Evolutionary conservation across 768 basidiomycete genomes (phyloP).

Genomic region (Rubroboletus pulcherrimus): DNA sequence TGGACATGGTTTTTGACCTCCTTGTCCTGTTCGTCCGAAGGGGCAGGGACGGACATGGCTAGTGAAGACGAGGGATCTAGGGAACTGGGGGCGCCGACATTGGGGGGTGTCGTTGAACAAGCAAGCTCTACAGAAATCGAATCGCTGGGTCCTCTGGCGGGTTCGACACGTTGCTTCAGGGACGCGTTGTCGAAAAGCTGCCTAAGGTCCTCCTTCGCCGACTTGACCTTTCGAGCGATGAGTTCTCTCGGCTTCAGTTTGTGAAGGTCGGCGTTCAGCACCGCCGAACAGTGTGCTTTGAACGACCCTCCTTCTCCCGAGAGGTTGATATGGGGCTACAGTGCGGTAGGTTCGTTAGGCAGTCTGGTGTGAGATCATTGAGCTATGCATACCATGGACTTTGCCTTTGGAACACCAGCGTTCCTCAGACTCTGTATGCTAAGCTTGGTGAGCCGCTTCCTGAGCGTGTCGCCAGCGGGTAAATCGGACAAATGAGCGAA

Average conservation of each 20-base stretch:
- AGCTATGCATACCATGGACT: background rate
- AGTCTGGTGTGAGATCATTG: background rate
- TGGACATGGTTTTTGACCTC: background rate
- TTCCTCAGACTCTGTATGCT: conserved; percentile 2
- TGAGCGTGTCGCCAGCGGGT: conserved; percentile 1
- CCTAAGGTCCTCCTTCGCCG: conserved; percentile 6
- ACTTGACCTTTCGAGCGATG: conserved; percentile 9
- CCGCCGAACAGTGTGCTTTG: background rate
- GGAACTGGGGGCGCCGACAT: background rate
- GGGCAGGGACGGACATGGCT: background rate
- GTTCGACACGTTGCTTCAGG: background rate
- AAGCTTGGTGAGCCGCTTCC: background rate
- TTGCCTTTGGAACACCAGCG: conserved; percentile 8
- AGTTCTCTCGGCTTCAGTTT: background rate
- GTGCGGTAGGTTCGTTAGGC: background rate
- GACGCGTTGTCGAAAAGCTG: background rate
- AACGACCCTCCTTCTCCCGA: background rate
- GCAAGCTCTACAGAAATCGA: background rate
- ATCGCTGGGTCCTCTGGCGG: background rate
- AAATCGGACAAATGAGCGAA: conserved; percentile 4
- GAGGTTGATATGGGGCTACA: conserved; percentile 6
- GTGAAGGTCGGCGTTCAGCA: conserved; percentile 1
- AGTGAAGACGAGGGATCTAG: background rate
- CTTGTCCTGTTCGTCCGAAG: background rate
- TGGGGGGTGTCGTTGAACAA: background rate